phyloP scores from a whole-genome alignment of 306 rosid species.

The Rosa chinensis region DNA sequence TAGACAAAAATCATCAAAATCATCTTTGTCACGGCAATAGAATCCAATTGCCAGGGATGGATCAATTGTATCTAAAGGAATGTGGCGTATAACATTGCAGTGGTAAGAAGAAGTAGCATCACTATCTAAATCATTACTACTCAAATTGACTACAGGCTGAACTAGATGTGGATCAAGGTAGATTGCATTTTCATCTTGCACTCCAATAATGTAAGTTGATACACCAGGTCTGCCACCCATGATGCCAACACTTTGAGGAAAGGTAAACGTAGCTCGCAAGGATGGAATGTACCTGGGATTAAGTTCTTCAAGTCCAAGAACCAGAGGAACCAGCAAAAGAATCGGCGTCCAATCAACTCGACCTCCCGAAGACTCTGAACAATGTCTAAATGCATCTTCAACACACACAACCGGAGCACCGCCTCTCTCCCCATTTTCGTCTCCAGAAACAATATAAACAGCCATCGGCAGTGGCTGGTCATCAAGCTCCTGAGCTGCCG shows the following conservation, averaged over 20 bases:
- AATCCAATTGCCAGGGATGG: conserved; percentile 96
- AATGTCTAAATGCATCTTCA: conserved; percentile 73
- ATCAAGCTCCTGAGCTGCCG: conserved; percentile 35
- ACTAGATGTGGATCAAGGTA: conserved; percentile 97
- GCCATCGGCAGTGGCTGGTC: conserved; percentile 83
- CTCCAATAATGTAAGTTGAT: conserved; percentile 88
- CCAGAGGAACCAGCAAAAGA: conserved; percentile 94
- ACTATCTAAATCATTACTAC: conserved; percentile 43
- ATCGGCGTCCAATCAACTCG: conserved; percentile 74
- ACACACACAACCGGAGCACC: conserved; percentile 95
- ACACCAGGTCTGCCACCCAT: conserved; percentile 94
- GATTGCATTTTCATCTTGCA: conserved; percentile 82
- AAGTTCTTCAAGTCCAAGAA: conserved; percentile 95
- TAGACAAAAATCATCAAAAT: conserved; percentile 74
- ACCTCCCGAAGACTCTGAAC: conserved; percentile 64
- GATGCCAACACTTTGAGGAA: conserved; percentile 95
- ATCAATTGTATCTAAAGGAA: conserved; percentile 75
- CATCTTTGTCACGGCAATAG: conserved; percentile 92
- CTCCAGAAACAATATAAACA: conserved; percentile 91
- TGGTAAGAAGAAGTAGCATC: conserved; percentile 80
- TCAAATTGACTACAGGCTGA: conserved; percentile 68
- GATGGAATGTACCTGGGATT: conserved; percentile 93
- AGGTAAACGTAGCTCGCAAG: conserved; percentile 73
- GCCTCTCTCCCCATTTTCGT: conserved; percentile 97
- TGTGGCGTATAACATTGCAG: conserved; percentile 67